Base-by-base conservation (phyloP, 2,329 filamentous ascomycete species). In the Trichoderma pleuroti region DNA sequence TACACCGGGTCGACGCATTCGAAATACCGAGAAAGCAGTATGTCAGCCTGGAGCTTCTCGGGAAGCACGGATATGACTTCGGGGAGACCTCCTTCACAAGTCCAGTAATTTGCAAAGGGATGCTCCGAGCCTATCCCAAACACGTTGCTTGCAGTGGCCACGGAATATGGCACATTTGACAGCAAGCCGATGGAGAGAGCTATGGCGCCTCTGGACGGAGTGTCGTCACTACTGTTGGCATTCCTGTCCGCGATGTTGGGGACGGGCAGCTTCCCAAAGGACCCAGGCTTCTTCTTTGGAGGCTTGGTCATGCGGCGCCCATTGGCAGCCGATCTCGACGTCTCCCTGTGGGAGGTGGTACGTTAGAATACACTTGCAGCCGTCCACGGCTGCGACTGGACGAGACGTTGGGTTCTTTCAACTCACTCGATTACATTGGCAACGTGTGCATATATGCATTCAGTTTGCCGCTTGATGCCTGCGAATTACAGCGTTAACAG, bases 41-140 rank as follows among this genome's bases (percentile, higher is more conserved):
- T 90, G 74, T 94, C 91, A 67, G 91, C 91, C 78, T 94, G 92
- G 10, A 90, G 81, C 81, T 93, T 94, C 70, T 90, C 90, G 0
- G 92, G 92, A 14, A 95, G 82, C 4, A 94, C 91, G 1, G 87
- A 89, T 56, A 94, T 89, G 8, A 94, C 91, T 80, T 95, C 92
- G 10, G 88, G 84, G 21, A 95, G 81, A 0, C 92, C 92, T 61
- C 92, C 92, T 72, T 90, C 87, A 76, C 90, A 93, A 3, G 92
- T 94, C 92, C 92, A 95, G 80, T 94, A 94, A 77, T 94, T 94
- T 76, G 91, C 90, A 77, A 94, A 94, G 0, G 91, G 92, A 77
- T 93, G 91, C 77, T 93, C 91, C 0, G 90, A 90, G 16, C 91
- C 92, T 73, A 93, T 89, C n/a, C 92, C 92, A 77, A 94, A 94